These are phyloP conservation scores for Schwanniomyces yamadae DNA, from an alignment of 805 yeast genomes.

Conservation along the genomic window DNA sequence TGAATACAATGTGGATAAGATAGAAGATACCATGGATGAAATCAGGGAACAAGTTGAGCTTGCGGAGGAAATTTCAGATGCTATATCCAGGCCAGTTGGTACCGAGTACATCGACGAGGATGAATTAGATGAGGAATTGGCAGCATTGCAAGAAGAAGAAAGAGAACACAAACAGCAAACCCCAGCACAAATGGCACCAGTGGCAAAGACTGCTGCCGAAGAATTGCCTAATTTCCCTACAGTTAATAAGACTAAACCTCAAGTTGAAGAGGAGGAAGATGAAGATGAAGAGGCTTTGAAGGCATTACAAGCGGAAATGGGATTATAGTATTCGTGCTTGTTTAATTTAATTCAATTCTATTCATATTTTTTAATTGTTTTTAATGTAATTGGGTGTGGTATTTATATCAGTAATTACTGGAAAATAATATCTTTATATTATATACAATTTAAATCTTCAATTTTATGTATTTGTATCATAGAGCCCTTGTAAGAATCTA, in stretches of 20 bases:
- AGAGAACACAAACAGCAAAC: constrained; percentile 41
- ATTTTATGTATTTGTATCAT: no score
- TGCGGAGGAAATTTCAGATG: constrained; percentile 93
- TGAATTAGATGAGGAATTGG: constrained; percentile 92
- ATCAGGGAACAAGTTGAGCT: constrained; percentile 94
- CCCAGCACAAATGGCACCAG: constrained; percentile 13
- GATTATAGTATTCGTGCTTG: constrained; percentile 43
- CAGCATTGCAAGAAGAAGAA: constrained; percentile 80
- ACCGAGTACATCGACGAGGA: constrained; percentile 81
- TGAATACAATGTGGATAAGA: constrained; percentile 92
- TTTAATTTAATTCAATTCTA: background rate
- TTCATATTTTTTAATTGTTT: constrained; percentile 1
- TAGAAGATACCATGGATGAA: constrained; percentile 96
- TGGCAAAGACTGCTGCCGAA: constrained; percentile 21
- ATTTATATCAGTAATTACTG: background rate
- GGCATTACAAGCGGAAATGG: constrained; percentile 86
- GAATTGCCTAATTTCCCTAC: constrained; percentile 46
- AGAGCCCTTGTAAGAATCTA: no score
- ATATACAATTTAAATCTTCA: no score
- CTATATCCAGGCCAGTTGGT: constrained; percentile 91
- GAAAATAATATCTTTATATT: no score
- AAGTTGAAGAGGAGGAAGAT: constrained; percentile 53
- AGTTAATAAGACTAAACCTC: constrained; percentile 43
- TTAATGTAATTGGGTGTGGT: constrained; percentile 2
- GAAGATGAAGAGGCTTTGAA: constrained; percentile 82